Evolutionary conservation across 2,329 filamentous ascomycete species (phyloP).

Genomic region (Alternaria burnsii): DNA sequence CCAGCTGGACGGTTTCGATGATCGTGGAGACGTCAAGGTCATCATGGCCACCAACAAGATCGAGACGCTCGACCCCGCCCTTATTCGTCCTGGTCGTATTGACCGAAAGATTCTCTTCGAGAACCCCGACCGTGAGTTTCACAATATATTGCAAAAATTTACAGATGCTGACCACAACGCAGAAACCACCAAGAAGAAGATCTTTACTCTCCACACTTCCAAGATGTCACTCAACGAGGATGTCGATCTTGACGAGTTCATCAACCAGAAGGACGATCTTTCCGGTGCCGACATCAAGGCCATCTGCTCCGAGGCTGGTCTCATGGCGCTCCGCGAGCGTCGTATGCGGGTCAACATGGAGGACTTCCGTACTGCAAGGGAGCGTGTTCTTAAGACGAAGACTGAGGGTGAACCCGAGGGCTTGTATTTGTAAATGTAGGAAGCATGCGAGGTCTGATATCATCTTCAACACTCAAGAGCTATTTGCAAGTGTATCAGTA

Average conservation of each 20-base stretch:
- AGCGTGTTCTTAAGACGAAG: constrained; percentile 97
- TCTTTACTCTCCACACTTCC: constrained; percentile 95
- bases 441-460: not conserved
- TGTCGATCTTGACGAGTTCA: constrained; percentile 98
- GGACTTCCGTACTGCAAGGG: constrained; percentile 90
- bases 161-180: constrained; percentile 64
- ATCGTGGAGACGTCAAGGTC: constrained; percentile 98
- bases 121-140: constrained; percentile 70
- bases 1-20: constrained; percentile 98
- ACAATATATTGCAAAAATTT: not conserved
- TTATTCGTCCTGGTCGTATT: constrained; percentile 97
- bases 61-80: constrained; percentile 91
- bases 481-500: constrained; percentile 31
- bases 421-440: constrained; percentile 82
- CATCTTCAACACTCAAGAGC: constrained; percentile 10
- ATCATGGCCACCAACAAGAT: constrained; percentile 99
- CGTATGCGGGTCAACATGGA: constrained; percentile 99
- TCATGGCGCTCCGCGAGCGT: constrained; percentile 91
- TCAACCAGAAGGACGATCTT: constrained; percentile 96
- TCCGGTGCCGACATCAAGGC: constrained; percentile 98
- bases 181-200: constrained; percentile 96
- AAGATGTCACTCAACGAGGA: constrained; percentile 98
- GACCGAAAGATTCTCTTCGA: constrained; percentile 93
- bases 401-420: constrained; percentile 98
- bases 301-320: constrained; percentile 95